These are phyloP conservation scores for Ophiognomonia clavigignenti-juglandacearum DNA, from an alignment of 2,329 filamentous ascomycete species.

Conservation along the genomic window DNA sequence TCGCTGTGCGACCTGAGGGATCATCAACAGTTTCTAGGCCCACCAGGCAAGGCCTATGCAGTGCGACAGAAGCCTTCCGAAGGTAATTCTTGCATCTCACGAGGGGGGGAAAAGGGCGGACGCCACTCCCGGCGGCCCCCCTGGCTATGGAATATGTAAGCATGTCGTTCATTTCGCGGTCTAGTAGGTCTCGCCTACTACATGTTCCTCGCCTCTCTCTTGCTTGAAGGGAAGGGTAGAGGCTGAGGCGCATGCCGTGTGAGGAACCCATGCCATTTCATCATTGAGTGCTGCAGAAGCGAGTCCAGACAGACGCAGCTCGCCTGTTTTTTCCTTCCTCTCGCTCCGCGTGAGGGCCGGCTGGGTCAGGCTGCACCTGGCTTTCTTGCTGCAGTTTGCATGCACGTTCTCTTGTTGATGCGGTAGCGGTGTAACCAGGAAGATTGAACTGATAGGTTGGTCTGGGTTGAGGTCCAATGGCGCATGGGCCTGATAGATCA, in stretches of 20 bases:
- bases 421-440: conserved; percentile 4
- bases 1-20: conserved; percentile 8
- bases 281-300: not conserved
- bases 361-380: conserved; percentile 3
- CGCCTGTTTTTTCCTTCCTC: conserved; percentile 9
- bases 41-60: conserved; percentile 3
- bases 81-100: too few species aligned
- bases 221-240: not conserved
- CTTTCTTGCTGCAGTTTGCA: conserved; percentile 9
- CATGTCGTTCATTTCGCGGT: too few species aligned
- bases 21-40: too few species aligned
- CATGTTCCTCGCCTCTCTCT: not conserved
- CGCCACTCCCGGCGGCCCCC: too few species aligned
- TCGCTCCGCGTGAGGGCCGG: conserved; percentile 8
- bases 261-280: not conserved
- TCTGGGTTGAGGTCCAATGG: not conserved
- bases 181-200: conserved; percentile 6
- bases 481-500: not conserved
- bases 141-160: too few species aligned
- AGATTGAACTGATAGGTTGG: not conserved
- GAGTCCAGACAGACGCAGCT: conserved; percentile 11
- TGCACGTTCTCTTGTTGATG: too few species aligned
- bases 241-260: not conserved
- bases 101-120: too few species aligned
- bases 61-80: conserved; percentile 15